phyloP scores from a whole-genome alignment of 129 eudicot species.

The Deinandra increscens region DNA sequence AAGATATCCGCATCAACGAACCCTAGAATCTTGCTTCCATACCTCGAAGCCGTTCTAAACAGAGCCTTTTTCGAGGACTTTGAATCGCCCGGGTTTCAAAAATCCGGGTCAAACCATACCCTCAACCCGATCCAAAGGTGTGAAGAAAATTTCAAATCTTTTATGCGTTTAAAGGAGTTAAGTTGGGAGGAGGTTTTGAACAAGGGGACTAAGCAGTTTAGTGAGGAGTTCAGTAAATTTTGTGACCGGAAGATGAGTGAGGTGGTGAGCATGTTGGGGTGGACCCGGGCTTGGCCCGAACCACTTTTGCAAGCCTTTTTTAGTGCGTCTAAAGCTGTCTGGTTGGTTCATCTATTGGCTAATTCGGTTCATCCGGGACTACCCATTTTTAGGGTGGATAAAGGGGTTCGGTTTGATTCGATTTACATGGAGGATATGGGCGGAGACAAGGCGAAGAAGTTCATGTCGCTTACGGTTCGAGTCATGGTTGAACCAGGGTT shows the following conservation, averaged over 20 bases:
- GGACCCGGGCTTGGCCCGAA: constrained; percentile 97
- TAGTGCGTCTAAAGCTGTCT: constrained; percentile 73
- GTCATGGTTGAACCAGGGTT: constrained; percentile 96
- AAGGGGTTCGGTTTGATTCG: constrained; percentile 59
- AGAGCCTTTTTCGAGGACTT: constrained; percentile 59
- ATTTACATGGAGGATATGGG: constrained; percentile 97
- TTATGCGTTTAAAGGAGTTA: constrained; percentile 45
- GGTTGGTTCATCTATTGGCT: constrained; percentile 90
- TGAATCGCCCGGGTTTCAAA: constrained; percentile 45
- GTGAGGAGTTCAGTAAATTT: constrained; percentile 85
- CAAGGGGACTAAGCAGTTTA: constrained; percentile 84
- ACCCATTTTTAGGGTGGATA: constrained; percentile 81
- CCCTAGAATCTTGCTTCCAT: constrained; percentile 48
- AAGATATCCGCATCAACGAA: constrained; percentile 59
- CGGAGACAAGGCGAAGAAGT: constrained; percentile 60
- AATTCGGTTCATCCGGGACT: constrained; percentile 83
- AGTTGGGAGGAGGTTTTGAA: constrained; percentile 88
- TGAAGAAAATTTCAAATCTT: constrained; percentile 58
- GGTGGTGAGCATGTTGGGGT: constrained; percentile 80
- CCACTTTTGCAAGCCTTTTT: constrained; percentile 83
- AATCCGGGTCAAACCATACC: constrained; percentile 38
- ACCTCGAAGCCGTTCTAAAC: constrained; percentile 73
- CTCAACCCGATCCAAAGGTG: constrained; percentile 63
- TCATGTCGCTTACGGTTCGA: constrained; percentile 57
- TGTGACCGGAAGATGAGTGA: constrained; percentile 97